Percentiles rank a stretch among this genome's conserved stretches.
Evolutionary conservation across 306 rosid genomes (phyloP).

Genomic region (Quercus glauca): DNA sequence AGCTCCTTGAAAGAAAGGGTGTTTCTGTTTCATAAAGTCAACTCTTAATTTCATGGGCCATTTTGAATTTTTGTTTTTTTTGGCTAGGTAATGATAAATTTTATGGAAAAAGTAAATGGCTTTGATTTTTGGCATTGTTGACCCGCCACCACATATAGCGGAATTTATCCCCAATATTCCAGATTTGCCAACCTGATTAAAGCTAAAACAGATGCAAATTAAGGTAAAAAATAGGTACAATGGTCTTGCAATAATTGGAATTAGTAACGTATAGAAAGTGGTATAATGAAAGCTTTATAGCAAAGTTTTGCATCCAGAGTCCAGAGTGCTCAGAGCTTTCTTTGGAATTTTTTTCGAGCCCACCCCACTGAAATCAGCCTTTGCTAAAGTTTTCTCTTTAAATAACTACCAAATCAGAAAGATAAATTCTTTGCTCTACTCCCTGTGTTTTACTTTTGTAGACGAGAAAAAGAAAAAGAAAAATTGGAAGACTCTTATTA

Average conservation of each 20-base stretch:
- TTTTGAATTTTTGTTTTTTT: not conserved
- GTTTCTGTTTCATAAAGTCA: no score
- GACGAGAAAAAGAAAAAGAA: not conserved
- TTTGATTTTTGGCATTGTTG: not conserved
- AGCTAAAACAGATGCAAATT: conserved; percentile 12
- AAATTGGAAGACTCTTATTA: not conserved
- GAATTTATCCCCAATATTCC: not conserved
- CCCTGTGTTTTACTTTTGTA: conserved; percentile 28
- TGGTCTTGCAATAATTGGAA: conserved; percentile 21
- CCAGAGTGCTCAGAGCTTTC: conserved; percentile 12
- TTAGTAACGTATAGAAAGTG: conserved; percentile 19
- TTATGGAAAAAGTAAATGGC: not conserved
- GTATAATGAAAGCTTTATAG: not conserved
- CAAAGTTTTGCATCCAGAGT: conserved; percentile 8
- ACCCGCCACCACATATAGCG: not conserved
- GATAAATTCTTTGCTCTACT: conserved; percentile 20
- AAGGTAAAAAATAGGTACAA: not conserved
- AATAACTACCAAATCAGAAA: conserved; percentile 3
- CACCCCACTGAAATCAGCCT: conserved; percentile 39
- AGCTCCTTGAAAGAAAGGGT: no score
- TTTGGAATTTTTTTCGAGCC: conserved; percentile 15
- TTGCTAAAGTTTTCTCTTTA: conserved; percentile 34
- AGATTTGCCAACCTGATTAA: not conserved
- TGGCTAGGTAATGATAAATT: not conserved
- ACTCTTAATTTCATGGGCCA: no score